Conservation (phyloP, 768 basidiomycete species). For the Leccinum disarticulatum region DNA sequence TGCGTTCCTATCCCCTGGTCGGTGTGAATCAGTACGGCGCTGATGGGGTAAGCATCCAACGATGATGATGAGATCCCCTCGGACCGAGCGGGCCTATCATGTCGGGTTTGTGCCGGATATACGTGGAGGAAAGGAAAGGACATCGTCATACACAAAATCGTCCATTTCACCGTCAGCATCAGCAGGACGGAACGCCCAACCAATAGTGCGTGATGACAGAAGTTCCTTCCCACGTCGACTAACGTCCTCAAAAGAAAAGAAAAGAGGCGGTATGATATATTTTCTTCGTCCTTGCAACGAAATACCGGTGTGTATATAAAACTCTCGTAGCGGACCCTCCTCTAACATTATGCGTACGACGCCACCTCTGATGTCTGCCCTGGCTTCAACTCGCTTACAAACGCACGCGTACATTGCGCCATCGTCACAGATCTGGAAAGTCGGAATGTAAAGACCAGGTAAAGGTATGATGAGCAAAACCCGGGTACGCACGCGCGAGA, state of each 20-base stretch:
- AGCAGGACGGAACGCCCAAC: too few relatives aligned
- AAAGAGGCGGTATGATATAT: slow-evolving; percentile 4
- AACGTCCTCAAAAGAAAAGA: neutral
- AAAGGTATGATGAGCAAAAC: neutral
- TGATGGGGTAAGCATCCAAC: too few relatives aligned
- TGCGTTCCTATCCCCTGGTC: too few relatives aligned
- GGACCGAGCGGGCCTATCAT: too few relatives aligned
- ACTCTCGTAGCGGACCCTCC: neutral
- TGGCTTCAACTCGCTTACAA: slow-evolving; percentile 55
- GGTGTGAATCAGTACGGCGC: too few relatives aligned
- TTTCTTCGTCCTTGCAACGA: slow-evolving; percentile 9
- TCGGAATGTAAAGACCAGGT: neutral
- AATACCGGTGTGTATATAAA: neutral
- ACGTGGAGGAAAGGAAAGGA: too few relatives aligned
- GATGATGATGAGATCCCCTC: too few relatives aligned
- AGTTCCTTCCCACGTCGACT: neutral
- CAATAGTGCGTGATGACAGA: too few relatives aligned
- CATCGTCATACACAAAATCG: too few relatives aligned
- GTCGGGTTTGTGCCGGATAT: too few relatives aligned
- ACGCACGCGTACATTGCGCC: slow-evolving; percentile 90
- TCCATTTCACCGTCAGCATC: too few relatives aligned
- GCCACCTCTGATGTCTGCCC: slow-evolving; percentile 1
- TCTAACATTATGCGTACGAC: slow-evolving; percentile 17
- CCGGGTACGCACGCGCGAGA: slow-evolving; percentile 78
- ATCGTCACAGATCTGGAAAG: slow-evolving; percentile 81